Base-by-base conservation (phyloP, 1,284 basidiomycete species). In the Heterobasidion occidentale region DNA sequence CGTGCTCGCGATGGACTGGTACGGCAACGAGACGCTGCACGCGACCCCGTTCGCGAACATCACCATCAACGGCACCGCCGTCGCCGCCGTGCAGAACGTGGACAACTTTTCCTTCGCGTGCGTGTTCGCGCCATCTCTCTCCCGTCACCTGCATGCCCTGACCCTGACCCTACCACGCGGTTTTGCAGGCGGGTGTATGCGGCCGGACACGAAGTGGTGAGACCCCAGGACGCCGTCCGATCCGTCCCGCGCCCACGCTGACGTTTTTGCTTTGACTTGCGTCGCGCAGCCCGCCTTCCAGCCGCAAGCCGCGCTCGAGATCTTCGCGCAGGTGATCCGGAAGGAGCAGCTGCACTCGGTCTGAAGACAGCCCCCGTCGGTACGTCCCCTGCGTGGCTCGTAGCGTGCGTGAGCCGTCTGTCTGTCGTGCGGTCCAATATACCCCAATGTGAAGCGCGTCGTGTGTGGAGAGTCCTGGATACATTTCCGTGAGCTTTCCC, bases 31-130 rank as follows among this genome's bases (percentile, higher is more conserved):
- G 27, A 33, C 19, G 1, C 35, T 51, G 34, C 50, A 51, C 7
- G 35, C 27, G 27, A 51, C 50, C 2, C 50, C 34, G 9, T 33
- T 51, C 14, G 34, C 27, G 14, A 51, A 33, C 34, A 36, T 51
- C 14, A 51, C 50, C 2, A 51, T 51, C 50, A n/a, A 8, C 50
- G 50, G 50, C 34, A 36, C 15, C n/a, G n/a, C 50, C 19, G 50
- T 51, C 50, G 50, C 50, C n/a, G 50, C 50, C n/a, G 50, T 51
- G 12, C 50, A 34, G 9, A 51, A 51, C 19, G 50, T 51, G 12
- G 50, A 36, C n/a, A 51, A 51, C 27, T 36, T 51, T 27, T 34
- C 27, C 0, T 51, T 51, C 19, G 50, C 50, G 50, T 51, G 34
- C 50, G 50, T 49, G 3, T 27, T 42, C 27, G 9, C 50, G n/a